These are phyloP conservation scores for Patellifolia procumbens DNA, from an alignment of 179 eudicot genomes.

Conservation along the genomic window DNA sequence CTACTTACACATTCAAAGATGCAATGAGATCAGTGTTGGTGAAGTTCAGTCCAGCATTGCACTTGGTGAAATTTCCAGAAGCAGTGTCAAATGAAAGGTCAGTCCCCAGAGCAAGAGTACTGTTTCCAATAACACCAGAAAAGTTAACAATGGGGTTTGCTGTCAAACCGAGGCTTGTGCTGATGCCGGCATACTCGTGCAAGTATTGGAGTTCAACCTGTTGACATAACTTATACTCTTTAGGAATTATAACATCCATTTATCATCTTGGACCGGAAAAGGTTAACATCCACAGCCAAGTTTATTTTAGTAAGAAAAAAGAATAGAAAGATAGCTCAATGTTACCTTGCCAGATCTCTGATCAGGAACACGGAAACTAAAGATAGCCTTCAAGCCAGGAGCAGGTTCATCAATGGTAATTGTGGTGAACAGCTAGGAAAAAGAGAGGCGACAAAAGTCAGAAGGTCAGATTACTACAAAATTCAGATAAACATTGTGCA, in stretches of 20 bases:
- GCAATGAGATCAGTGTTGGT: conserved; percentile 74
- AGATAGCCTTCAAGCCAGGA: conserved; percentile 86
- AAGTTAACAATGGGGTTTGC: conserved; percentile 86
- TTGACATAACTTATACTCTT: conserved; percentile 12
- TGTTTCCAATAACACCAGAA: conserved; percentile 83
- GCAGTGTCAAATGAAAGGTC: conserved; percentile 87
- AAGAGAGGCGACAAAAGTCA: neutral
- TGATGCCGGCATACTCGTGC: conserved; percentile 93
- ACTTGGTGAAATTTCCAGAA: conserved; percentile 69
- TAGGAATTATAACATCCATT: neutral
- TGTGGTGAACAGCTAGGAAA: conserved; percentile 63
- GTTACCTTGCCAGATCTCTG: conserved; percentile 93
- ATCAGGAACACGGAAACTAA: conserved; percentile 81
- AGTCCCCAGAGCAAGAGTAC: conserved; percentile 64
- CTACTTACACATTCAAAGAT: conserved; percentile 75
- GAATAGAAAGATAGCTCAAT: neutral
- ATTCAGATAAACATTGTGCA: neutral
- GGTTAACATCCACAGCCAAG: neutral
- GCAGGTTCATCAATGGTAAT: conserved; percentile 85
- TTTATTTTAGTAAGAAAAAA: neutral
- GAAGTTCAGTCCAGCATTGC: conserved; percentile 77
- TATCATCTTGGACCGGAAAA: neutral
- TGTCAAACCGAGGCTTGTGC: conserved; percentile 81
- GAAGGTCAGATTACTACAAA: neutral
- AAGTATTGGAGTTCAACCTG: conserved; percentile 91